These are phyloP conservation scores for Starmerella tilneyi DNA, from an alignment of 805 yeast species.

Conservation along the genomic window DNA sequence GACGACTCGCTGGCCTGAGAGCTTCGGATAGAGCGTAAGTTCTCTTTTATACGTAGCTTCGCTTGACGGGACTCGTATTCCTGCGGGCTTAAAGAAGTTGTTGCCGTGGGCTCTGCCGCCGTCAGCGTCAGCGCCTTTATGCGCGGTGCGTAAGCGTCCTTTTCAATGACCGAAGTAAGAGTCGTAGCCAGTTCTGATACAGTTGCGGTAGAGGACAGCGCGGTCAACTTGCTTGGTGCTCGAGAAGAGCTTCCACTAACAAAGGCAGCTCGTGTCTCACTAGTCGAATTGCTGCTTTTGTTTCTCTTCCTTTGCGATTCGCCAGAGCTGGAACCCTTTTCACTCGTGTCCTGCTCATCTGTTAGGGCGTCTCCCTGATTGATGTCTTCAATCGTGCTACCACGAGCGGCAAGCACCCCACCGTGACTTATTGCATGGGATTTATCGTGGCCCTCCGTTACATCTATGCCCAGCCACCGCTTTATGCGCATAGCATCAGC, in stretches of 20 bases:
- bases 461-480: not conserved
- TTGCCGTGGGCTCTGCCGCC: constrained; percentile 17
- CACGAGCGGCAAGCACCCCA: not conserved
- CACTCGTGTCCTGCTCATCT: not conserved
- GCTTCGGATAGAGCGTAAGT: constrained; percentile 20
- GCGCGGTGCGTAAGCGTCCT: not conserved
- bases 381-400: not conserved
- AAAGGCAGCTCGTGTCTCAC: no score
- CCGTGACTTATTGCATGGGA: not conserved
- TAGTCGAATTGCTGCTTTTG: no score
- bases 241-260: no score
- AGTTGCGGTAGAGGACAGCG: no score
- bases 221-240: no score
- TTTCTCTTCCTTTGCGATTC: no score
- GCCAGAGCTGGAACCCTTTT: no score
- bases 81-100: constrained; percentile 18
- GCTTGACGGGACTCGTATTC: constrained; percentile 18
- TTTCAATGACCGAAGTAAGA: not conserved
- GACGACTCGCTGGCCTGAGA: no score
- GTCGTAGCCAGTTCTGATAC: no score
- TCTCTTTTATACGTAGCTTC: constrained; percentile 16
- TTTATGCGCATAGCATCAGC: not conserved
- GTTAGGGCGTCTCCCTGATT: not conserved
- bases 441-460: not conserved
- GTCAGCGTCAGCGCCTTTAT: constrained; percentile 18